Conservation (phyloP, 1,284 basidiomycete species). For the Austroboletus sp. region DNA sequence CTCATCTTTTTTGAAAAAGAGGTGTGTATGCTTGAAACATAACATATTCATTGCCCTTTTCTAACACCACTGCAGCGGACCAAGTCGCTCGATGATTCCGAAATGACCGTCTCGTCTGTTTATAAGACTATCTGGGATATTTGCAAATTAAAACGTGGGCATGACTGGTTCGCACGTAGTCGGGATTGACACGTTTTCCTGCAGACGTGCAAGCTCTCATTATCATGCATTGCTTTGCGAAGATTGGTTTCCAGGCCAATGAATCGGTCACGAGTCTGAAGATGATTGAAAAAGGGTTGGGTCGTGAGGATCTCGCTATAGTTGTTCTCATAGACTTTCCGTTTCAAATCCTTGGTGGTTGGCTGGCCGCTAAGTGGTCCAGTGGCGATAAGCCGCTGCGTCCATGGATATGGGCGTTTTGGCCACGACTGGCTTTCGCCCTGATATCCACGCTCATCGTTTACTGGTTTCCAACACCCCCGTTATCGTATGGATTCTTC, state of each 20-base stretch:
- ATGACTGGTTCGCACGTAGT: neutral
- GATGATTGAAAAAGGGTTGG: slow-evolving; percentile 93
- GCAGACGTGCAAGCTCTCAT: slow-evolving; percentile 89
- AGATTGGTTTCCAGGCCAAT: slow-evolving; percentile 93
- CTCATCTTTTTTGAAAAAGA: slow-evolving; percentile 86
- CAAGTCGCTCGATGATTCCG: slow-evolving; percentile 63
- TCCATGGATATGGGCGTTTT: slow-evolving; percentile 89
- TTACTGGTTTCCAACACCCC: slow-evolving; percentile 75
- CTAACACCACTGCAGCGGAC: slow-evolving; percentile 49
- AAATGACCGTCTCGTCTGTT: slow-evolving; percentile 86
- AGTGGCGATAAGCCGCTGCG: slow-evolving; percentile 67
- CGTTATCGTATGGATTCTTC: slow-evolving; percentile 77
- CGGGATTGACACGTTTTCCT: neutral
- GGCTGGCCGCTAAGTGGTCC: slow-evolving; percentile 92
- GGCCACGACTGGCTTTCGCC: slow-evolving; percentile 75
- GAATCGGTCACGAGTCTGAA: slow-evolving; percentile 91
- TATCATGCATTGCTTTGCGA: slow-evolving; percentile 83
- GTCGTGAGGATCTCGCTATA: slow-evolving; percentile 90
- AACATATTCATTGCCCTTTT: slow-evolving; percentile 8
- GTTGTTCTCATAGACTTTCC: slow-evolving; percentile 97
- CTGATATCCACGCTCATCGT: slow-evolving; percentile 76
- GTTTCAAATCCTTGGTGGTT: slow-evolving; percentile 93
- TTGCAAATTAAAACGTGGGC: slow-evolving; percentile 79
- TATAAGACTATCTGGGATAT: slow-evolving; percentile 95
- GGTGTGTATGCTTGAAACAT: slow-evolving; percentile 42